Evolutionary conservation across 331 rosid species (phyloP).

Genomic region (Telfairia occidentalis): DNA sequence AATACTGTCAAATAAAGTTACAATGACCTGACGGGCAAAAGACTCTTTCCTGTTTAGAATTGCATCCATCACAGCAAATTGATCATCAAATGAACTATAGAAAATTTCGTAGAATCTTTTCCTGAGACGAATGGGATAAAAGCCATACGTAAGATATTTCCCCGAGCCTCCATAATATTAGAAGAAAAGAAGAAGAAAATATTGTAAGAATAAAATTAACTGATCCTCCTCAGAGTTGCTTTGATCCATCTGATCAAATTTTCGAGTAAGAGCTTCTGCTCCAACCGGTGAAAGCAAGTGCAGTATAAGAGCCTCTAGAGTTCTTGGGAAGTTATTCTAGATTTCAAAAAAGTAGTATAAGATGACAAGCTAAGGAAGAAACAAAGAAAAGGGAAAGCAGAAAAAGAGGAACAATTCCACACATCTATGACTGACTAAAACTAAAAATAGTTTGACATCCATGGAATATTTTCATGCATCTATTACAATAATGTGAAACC

Average conservation of each 20-base stretch:
- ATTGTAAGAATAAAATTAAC: slow-evolving; percentile 30
- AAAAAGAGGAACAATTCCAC: slow-evolving; percentile 3
- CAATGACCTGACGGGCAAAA: slow-evolving; percentile 67
- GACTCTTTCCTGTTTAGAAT: slow-evolving; percentile 75
- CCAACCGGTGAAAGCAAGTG: slow-evolving; percentile 85
- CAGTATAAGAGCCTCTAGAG: slow-evolving; percentile 78
- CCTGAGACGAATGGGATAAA: slow-evolving; percentile 27
- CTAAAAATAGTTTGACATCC: neutral
- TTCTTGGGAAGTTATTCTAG: slow-evolving; percentile 77
- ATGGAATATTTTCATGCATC: slow-evolving; percentile 9
- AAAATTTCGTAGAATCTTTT: slow-evolving; percentile 57
- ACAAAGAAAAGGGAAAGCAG: slow-evolving; percentile 4
- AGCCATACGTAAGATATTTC: slow-evolving; percentile 18
- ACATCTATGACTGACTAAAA: slow-evolving; percentile 7
- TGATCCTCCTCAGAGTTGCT: slow-evolving; percentile 49
- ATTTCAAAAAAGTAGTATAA: slow-evolving; percentile 16
- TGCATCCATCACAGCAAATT: slow-evolving; percentile 70
- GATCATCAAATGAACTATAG: slow-evolving; percentile 79
- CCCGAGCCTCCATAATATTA: neutral
- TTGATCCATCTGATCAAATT: slow-evolving; percentile 86
- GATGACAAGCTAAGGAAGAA: slow-evolving; percentile 15
- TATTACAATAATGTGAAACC: neutral
- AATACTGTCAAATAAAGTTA: slow-evolving; percentile 21
- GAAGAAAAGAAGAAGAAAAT: slow-evolving; percentile 8
- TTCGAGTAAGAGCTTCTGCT: slow-evolving; percentile 74